phyloP scores from a whole-genome alignment of 768 basidiomycete genomes.

The Psilocybe azurescens region DNA sequence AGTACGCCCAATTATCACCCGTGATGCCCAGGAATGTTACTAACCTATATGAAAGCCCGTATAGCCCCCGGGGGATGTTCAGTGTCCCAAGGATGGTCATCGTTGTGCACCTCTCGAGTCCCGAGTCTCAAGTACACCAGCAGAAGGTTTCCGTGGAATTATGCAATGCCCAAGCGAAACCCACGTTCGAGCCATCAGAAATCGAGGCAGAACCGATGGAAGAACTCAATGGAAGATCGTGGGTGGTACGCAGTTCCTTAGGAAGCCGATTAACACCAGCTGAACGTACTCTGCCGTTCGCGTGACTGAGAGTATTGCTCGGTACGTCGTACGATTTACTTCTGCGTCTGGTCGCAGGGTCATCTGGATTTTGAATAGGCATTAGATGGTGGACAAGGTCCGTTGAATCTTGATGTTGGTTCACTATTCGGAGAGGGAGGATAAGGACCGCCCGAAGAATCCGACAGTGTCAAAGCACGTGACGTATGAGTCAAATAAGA shows the following conservation, averaged over 20 bases:
- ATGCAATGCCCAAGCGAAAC: not conserved
- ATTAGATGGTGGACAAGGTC: not conserved
- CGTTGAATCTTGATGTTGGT: not conserved
- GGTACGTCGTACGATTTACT: too few species aligned
- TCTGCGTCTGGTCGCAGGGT: not conserved
- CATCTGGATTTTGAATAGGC: not conserved
- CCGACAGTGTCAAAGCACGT: conserved; percentile 15
- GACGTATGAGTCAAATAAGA: conserved; percentile 17
- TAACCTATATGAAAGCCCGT: not conserved
- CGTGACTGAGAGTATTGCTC: too few species aligned
- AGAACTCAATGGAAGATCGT: not conserved
- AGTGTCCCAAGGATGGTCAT: not conserved
- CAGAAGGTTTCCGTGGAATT: not conserved
- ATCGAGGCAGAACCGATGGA: not conserved
- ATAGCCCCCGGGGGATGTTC: not conserved
- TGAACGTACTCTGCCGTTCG: not conserved
- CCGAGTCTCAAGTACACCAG: not conserved
- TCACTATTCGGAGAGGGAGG: not conserved
- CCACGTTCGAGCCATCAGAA: not conserved
- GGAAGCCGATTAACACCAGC: not conserved
- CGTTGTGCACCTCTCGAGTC: not conserved
- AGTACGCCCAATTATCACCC: too few species aligned
- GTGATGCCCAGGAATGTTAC: not conserved
- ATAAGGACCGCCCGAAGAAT: conserved; percentile 10
- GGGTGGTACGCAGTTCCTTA: not conserved